Conservation (phyloP, 192 early-diverging fungal species). For the Phycomyces blakesleeanus region DNA sequence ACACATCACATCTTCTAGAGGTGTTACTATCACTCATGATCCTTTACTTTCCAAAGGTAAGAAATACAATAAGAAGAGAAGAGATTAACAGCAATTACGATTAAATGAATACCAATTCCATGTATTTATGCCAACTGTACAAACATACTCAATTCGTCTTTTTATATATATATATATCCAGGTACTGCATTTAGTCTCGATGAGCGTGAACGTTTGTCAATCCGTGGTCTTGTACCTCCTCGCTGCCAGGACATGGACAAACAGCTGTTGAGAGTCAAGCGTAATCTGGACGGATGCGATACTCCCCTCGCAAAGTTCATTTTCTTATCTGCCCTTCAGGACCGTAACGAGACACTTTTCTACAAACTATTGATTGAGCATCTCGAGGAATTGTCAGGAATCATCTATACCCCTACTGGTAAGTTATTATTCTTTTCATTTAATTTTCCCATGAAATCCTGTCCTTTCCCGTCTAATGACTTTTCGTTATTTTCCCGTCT, state of each 20-base stretch:
- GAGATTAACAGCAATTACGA: background rate
- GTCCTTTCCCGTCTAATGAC: conserved; percentile 4
- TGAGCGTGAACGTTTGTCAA: conserved; percentile 49
- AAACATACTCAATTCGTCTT: background rate
- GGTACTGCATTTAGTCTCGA: conserved; percentile 48
- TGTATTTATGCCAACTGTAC: background rate
- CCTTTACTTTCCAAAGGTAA: conserved; percentile 49
- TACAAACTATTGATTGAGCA: conserved; percentile 49
- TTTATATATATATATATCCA: background rate
- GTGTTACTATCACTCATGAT: conserved; percentile 50
- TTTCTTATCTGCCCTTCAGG: conserved; percentile 51
- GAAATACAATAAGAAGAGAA: background rate
- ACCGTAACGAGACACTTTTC: conserved; percentile 52
- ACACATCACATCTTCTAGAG: conserved; percentile 27
- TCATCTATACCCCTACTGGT: conserved; percentile 56
- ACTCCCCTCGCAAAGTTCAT: conserved; percentile 51
- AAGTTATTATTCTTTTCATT: conserved; percentile 9
- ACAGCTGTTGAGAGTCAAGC: conserved; percentile 49
- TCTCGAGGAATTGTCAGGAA: conserved; percentile 47
- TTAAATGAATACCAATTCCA: background rate
- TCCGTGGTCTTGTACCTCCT: conserved; percentile 52
- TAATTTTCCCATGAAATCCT: background rate
- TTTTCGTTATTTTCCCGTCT: too few relatives aligned
- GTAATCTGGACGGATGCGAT: conserved; percentile 43
- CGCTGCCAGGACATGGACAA: conserved; percentile 54